phyloP scores from a whole-genome alignment of 1,284 basidiomycete species.

The Cutaneotrichosporon mucoides region DNA sequence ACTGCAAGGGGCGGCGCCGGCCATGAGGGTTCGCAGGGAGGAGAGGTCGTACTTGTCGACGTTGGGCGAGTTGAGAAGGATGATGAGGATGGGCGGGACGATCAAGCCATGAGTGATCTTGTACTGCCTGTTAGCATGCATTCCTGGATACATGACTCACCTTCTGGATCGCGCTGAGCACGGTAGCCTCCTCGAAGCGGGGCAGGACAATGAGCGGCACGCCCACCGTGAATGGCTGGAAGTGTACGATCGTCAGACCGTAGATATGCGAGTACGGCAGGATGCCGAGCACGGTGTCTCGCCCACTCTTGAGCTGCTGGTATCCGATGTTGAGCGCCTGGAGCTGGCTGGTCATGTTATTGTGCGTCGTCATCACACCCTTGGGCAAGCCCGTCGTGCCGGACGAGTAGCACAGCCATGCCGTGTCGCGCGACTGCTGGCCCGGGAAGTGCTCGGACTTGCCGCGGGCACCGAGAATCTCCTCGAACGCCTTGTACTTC shows the following conservation, averaged over 20 bases:
- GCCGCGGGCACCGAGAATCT: constrained; percentile 6
- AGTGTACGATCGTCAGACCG: constrained; percentile 49
- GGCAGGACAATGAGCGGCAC: constrained; percentile 64
- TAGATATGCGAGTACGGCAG: constrained; percentile 21
- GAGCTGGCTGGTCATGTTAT: constrained; percentile 55
- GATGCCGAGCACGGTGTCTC: constrained; percentile 13
- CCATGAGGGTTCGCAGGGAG: constrained; percentile 57
- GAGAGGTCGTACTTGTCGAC: constrained; percentile 67
- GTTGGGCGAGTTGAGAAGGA: constrained; percentile 52
- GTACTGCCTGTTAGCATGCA: too few species aligned
- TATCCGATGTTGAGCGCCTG: constrained; percentile 5
- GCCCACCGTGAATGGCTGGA: constrained; percentile 60
- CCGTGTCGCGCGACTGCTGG: constrained; percentile 6
- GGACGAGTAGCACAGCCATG: constrained; percentile 60
- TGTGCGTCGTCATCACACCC: constrained; percentile 59
- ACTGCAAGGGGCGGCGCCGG: constrained; percentile 78
- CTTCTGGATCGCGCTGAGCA: constrained; percentile 65
- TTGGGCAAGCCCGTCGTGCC: constrained; percentile 55
- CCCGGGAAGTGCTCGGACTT: constrained; percentile 13
- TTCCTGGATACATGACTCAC: too few species aligned
- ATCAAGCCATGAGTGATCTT: constrained; percentile 61
- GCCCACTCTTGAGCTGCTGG: constrained; percentile 6
- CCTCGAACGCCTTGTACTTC: constrained; percentile 9
- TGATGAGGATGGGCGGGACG: constrained; percentile 78
- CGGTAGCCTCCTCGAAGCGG: constrained; percentile 56